phyloP scores from a whole-genome alignment of 1,139 yeast species.

The Pneumocystis murina region DNA sequence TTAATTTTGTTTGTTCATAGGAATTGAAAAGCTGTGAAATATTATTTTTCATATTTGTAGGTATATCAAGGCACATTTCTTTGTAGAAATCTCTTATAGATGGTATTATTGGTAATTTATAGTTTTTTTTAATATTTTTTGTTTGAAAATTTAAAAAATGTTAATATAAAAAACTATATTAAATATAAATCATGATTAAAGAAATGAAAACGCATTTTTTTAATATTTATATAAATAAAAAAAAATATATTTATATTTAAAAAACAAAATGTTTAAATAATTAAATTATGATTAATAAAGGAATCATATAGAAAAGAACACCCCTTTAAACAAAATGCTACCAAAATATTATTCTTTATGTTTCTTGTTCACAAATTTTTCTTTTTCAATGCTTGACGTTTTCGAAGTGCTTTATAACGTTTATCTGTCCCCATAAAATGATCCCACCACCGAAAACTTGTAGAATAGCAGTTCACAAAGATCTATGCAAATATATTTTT shows the following conservation, averaged over 20 bases:
- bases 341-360: background rate
- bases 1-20: background rate
- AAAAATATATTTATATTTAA: background rate
- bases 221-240: background rate
- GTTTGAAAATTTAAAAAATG: background rate
- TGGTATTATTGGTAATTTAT: background rate
- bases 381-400: slow-evolving; percentile 6
- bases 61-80: background rate
- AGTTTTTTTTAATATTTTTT: background rate
- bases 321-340: background rate
- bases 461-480: slow-evolving; percentile 70
- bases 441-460: slow-evolving; percentile 93
- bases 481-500: background rate
- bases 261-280: background rate
- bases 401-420: slow-evolving; percentile 11
- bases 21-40: background rate
- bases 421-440: slow-evolving; percentile 57
- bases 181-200: background rate
- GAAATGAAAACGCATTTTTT: background rate
- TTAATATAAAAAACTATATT: background rate
- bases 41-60: background rate
- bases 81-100: background rate
- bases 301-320: background rate
- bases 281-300: background rate
- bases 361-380: background rate